Conservation (phyloP, 2,329 filamentous ascomycete species). For the Chaetoscypha palmicola region DNA sequence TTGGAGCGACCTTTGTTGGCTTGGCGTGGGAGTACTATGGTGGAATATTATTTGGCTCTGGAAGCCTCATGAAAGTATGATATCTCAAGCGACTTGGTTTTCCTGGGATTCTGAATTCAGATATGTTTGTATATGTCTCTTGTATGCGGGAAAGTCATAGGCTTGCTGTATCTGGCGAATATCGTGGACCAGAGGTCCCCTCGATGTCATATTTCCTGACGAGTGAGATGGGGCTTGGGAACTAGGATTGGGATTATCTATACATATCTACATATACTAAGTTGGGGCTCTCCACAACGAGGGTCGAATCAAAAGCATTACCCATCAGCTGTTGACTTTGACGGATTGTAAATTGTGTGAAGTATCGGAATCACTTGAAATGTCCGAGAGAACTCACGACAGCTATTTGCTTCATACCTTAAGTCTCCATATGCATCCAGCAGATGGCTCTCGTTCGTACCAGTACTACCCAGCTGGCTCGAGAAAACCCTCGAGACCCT, state of each 20-base stretch:
- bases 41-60: too few species aligned
- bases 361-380: not conserved
- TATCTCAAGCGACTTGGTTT: not conserved
- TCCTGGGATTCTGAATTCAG: not conserved
- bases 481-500: too few species aligned
- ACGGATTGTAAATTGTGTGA: not conserved
- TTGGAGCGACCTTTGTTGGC: not conserved
- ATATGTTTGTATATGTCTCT: slow-evolving; percentile 1
- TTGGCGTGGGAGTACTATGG: not conserved
- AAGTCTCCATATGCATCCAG: too few species aligned
- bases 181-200: not conserved
- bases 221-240: not conserved
- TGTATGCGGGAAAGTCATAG: not conserved
- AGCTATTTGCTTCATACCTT: too few species aligned
- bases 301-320: not conserved
- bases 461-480: too few species aligned
- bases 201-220: not conserved
- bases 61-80: too few species aligned
- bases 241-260: not conserved
- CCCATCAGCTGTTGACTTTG: not conserved
- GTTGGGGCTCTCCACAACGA: not conserved
- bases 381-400: too few species aligned
- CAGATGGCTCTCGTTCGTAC: too few species aligned
- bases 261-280: not conserved
- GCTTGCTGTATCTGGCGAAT: not conserved